These are phyloP conservation scores for Chionographis japonica DNA, from an alignment of 106 monocot genomes.

Conservation along the genomic window DNA sequence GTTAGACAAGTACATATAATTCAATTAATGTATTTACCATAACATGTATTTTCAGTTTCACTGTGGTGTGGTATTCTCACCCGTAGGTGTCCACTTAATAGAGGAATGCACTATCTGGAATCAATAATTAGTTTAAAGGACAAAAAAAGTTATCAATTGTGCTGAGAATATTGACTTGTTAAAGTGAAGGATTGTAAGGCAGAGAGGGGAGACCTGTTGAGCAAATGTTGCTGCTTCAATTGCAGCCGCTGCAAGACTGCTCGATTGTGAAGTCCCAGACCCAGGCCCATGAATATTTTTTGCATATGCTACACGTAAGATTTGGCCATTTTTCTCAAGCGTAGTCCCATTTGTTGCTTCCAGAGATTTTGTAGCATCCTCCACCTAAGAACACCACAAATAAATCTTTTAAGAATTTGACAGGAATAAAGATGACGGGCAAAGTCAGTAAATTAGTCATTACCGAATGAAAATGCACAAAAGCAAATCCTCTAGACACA, in stretches of 20 bases:
- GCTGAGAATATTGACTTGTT: not conserved
- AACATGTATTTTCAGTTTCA: no score
- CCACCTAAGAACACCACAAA: slow-evolving; percentile 44
- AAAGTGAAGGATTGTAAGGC: not conserved
- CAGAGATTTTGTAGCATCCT: slow-evolving; percentile 92
- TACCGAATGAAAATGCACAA: slow-evolving; percentile 94
- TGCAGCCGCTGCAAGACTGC: slow-evolving; percentile 95
- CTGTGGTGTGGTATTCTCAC: no score
- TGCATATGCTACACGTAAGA: slow-evolving; percentile 91
- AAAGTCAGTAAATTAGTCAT: slow-evolving; percentile 3
- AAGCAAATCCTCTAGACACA: slow-evolving; percentile 95
- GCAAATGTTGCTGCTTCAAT: slow-evolving; percentile 98
- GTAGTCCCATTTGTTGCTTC: slow-evolving; percentile 92
- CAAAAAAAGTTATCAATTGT: not conserved
- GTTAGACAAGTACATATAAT: no score
- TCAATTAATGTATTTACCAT: no score
- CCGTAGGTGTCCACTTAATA: no score
- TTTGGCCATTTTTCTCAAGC: slow-evolving; percentile 89
- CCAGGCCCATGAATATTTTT: slow-evolving; percentile 89
- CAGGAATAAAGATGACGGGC: not conserved
- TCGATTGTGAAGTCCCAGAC: slow-evolving; percentile 59
- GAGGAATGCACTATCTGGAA: no score
- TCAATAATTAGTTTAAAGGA: no score
- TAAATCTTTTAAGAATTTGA: not conserved
- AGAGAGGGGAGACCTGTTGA: slow-evolving; percentile 60